A percentile compares a stretch with the other conserved stretches of the same genome.
phyloP scores from a whole-genome alignment of 352 stramenopile genomes.

The Sclerospora graminicola region DNA sequence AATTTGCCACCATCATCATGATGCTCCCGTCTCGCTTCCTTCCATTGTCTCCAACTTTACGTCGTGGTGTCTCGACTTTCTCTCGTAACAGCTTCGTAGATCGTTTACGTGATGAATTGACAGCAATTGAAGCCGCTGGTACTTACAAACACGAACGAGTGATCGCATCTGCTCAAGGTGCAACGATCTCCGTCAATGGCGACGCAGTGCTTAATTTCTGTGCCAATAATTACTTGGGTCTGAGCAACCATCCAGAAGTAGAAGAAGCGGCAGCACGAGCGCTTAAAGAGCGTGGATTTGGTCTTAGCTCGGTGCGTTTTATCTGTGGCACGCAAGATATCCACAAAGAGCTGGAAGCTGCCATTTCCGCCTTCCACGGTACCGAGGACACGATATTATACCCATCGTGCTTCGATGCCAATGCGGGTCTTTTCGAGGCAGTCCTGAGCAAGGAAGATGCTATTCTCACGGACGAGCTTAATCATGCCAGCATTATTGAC shows the following conservation, averaged over 20 bases:
- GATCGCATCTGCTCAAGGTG: constrained; percentile 81
- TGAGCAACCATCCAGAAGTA: constrained; percentile 84
- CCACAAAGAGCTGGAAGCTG: constrained; percentile 86
- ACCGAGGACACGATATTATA: constrained; percentile 93
- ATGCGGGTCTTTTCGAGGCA: constrained; percentile 88
- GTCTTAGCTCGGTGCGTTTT: constrained; percentile 88
- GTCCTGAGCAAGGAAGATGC: constrained; percentile 85
- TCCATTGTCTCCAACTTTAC: constrained; percentile 3
- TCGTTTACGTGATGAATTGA: constrained; percentile 61
- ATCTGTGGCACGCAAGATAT: constrained; percentile 93
- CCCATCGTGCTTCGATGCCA: constrained; percentile 91
- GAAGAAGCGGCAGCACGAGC: constrained; percentile 75
- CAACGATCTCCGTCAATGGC: constrained; percentile 64
- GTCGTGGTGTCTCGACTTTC: constrained; percentile 22
- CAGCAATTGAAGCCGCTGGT: constrained; percentile 60
- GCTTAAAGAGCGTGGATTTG: constrained; percentile 85
- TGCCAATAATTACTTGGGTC: constrained; percentile 91
- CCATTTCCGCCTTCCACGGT: constrained; percentile 89
- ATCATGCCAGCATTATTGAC: constrained; percentile 93
- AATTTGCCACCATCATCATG: neutral
- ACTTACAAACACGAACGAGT: constrained; percentile 87
- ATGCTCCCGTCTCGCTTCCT: constrained; percentile 12
- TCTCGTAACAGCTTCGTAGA: constrained; percentile 59
- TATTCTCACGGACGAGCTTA: constrained; percentile 90
- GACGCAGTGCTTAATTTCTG: constrained; percentile 89